Base-by-base conservation (phyloP, 257 asterid species). In the Forsythia suspensa region DNA sequence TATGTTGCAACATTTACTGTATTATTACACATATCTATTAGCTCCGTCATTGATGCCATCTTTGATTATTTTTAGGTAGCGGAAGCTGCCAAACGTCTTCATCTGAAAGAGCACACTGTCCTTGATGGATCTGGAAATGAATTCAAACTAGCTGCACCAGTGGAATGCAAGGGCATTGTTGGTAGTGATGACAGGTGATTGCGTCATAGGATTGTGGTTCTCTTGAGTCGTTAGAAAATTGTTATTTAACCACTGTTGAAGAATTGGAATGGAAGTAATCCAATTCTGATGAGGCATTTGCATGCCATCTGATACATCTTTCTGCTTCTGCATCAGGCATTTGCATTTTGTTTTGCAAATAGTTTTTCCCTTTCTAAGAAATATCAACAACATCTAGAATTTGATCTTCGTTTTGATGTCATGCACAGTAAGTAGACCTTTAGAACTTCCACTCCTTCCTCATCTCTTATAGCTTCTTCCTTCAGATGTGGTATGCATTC, bases 111-210 rank as follows among this genome's bases (percentile, higher is more conserved):
- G 83, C 97, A 96, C 77, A 41, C 86, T 48, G 97, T 96, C 79
- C 91, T 87, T 43, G 99, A 96, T 81, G 97, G 90, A 81, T 88
- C 96, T 83, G 97, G 95, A 73, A 92, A 92, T 84, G 86, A 80
- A 76, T 86, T 90, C 83, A 92, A 88, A 83, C 86, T 96, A 80
- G 98, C 97, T 79, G 99, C 98, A 74, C 98, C 99, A 61, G 98
- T 94, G 79, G 98, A 94, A 88, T 92, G 96, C 92, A 96, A 96
- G 87, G 99, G 98, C 82, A 96, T 94, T 86, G 96, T 96, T 80
- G 99, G 99, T 73, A 96, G 99, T 37, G 99, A 94, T 85, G 98
- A 90, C 93, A 92, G 99, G 99, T 96, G 83, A 61, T 75, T 79
- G 38, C 48, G 10, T 76, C 29, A 77, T 76, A 52, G 36, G 46